These are phyloP conservation scores for Bruguiera hainesii DNA, from an alignment of 441 rosid species.

Conservation along the genomic window DNA sequence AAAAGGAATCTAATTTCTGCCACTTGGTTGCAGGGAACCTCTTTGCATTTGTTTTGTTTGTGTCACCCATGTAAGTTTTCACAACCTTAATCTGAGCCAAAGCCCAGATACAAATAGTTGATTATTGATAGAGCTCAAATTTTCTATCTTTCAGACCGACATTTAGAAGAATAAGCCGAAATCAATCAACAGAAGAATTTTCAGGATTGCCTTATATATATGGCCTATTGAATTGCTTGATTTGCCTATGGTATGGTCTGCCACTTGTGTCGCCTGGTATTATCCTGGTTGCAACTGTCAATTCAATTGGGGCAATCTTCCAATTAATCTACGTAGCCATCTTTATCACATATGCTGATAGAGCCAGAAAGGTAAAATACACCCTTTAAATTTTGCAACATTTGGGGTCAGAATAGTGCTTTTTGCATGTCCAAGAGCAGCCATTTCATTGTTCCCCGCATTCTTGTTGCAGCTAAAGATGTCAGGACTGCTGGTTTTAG, in stretches of 20 bases:
- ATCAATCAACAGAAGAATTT: slow-evolving; percentile 60
- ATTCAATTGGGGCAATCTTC: slow-evolving; percentile 52
- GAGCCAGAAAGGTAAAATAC: slow-evolving; percentile 33
- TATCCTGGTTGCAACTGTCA: slow-evolving; percentile 51
- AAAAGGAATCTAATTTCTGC: slow-evolving; percentile 2
- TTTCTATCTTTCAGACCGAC: slow-evolving; percentile 45
- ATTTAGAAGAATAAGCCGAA: slow-evolving; percentile 57
- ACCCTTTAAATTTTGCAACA: background rate
- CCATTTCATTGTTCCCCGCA: background rate
- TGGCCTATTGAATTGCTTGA: slow-evolving; percentile 57
- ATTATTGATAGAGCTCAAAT: background rate
- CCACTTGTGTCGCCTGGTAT: slow-evolving; percentile 43
- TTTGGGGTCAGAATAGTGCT: background rate
- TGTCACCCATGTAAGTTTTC: slow-evolving; percentile 61
- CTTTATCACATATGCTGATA: slow-evolving; percentile 44
- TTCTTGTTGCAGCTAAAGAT: slow-evolving; percentile 45
- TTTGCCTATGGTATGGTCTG: slow-evolving; percentile 61
- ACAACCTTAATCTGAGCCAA: background rate
- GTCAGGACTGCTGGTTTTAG: slow-evolving; percentile 36
- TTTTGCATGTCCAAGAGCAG: background rate
- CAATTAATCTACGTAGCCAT: slow-evolving; percentile 45
- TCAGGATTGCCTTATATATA: slow-evolving; percentile 68
- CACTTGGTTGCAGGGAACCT: slow-evolving; percentile 49
- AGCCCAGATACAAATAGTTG: background rate
- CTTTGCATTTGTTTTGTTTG: slow-evolving; percentile 52